phyloP scores from a whole-genome alignment of 225 moss, liverwort and hornwort genomes.

The Marchantia paleacea region DNA sequence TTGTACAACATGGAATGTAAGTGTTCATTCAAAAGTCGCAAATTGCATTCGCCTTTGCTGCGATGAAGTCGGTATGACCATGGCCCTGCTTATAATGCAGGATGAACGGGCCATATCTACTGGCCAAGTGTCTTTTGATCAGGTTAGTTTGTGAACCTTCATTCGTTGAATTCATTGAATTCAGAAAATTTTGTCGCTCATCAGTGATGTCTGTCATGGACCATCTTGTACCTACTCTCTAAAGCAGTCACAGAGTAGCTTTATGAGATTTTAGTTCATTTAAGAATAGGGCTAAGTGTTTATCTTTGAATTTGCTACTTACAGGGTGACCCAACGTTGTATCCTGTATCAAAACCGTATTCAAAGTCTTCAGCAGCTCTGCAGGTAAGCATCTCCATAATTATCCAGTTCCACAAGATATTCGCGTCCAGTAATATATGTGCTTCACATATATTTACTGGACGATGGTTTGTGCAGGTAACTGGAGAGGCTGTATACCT shows the following conservation, averaged over 20 bases:
- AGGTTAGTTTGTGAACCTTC: conserved; percentile 38
- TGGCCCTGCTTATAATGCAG: conserved; percentile 29
- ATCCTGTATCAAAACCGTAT: conserved; percentile 72
- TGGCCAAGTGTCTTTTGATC: conserved; percentile 66
- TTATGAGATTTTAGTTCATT: not conserved
- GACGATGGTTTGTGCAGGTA: conserved; percentile 27
- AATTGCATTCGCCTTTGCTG: not conserved
- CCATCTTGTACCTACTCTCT: not conserved
- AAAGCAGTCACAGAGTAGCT: not conserved
- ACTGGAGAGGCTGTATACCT: conserved; percentile 80
- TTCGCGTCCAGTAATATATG: too few species aligned
- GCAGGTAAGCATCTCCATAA: conserved; percentile 33
- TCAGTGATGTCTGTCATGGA: not conserved
- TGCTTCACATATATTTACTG: not conserved
- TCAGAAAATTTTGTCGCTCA: not conserved
- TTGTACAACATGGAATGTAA: too few species aligned
- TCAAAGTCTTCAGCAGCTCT: conserved; percentile 63
- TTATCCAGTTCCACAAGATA: not conserved
- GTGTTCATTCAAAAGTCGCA: not conserved
- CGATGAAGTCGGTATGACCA: not conserved
- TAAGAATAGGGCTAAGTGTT: not conserved
- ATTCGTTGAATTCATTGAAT: not conserved
- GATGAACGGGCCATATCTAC: conserved; percentile 70
- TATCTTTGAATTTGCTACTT: conserved; percentile 4
- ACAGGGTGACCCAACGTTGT: conserved; percentile 79